These are phyloP conservation scores for Emmonsiellopsis sp. DNA, from an alignment of 2,329 filamentous ascomycete species.

Conservation along the genomic window DNA sequence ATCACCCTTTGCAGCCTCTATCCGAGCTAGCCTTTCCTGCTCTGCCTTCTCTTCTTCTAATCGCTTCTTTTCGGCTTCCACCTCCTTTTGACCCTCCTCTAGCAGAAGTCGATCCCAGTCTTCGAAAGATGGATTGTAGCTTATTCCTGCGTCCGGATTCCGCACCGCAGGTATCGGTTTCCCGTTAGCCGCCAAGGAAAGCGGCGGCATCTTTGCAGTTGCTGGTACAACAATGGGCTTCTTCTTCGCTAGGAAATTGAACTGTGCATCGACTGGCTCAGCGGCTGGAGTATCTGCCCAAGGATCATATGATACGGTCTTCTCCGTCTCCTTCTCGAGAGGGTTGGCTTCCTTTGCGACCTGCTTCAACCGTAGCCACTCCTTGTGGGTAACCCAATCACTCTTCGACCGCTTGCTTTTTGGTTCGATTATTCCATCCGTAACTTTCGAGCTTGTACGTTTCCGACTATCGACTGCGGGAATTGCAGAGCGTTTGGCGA, in stretches of 20 bases:
- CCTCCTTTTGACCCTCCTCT: constrained; percentile 66
- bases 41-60: constrained; percentile 60
- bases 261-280: constrained; percentile 36
- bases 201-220: constrained; percentile 66
- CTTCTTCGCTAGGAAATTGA: constrained; percentile 59
- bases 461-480: constrained; percentile 73
- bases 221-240: constrained; percentile 61
- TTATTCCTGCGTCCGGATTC: constrained; percentile 72
- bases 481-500: constrained; percentile 72
- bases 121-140: constrained; percentile 82
- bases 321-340: constrained; percentile 48
- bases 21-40: constrained; percentile 56
- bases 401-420: constrained; percentile 65
- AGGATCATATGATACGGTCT: constrained; percentile 54
- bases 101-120: constrained; percentile 74
- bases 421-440: constrained; percentile 60
- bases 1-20: constrained; percentile 65
- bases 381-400: constrained; percentile 75
- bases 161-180: constrained; percentile 70
- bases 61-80: constrained; percentile 69
- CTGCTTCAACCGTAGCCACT: constrained; percentile 66
- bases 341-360: constrained; percentile 60
- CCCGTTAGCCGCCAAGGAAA: constrained; percentile 74
- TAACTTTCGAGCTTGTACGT: constrained; percentile 56
- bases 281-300: constrained; percentile 52